Evolutionary conservation across 2,329 filamentous ascomycete species (phyloP), one percentile per base, ranked within the genome.

Genomic region (Penicillium sp.): DNA sequence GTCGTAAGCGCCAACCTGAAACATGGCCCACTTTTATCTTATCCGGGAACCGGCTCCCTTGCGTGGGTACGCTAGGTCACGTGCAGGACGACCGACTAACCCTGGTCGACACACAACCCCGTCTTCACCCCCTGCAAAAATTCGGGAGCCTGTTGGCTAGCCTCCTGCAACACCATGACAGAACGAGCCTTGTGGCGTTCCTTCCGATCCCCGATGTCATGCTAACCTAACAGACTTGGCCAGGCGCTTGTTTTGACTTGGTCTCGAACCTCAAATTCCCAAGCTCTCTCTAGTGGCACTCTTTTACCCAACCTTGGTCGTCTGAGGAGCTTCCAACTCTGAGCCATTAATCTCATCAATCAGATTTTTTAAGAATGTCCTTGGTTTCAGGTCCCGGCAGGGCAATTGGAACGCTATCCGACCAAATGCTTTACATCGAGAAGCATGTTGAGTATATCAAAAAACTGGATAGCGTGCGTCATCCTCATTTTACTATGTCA

Each of bases 401-500:
- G 64, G 86, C 83, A 66, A 75, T 74, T 60, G 75, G 71, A 50
- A 71, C 64, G 63, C 79, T 82, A 19, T 73, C 78, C 61, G 81
- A 84, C 66, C 79, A 85, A 66, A 77, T 81, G 53, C 81, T 89
- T 60, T 83, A 81, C 64, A 77, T 84, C 56, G 82, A 88, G 67
- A 87, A 87, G 75, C 95, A 99, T 77, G 92, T 98, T 71, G 88
- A 88, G 75, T 99, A 98, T 77, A 92, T 99, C 69, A 92, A 96
- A 79, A 92, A 90, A 73, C 85, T 99, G 69, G 93, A 99, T 78
- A 93, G 90, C 68, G 88, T 91, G 83, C 79, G 86, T 84, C 67
- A 69, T 71, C 63, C 66, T 69, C 60, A 65, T 69, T 65, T 56
- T 63, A 66, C 61, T 67, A 64, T 65, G 54, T 54, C 61, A 64